Conservation (phyloP, 2,329 filamentous ascomycete species). For the Emergomyces orientalis region DNA sequence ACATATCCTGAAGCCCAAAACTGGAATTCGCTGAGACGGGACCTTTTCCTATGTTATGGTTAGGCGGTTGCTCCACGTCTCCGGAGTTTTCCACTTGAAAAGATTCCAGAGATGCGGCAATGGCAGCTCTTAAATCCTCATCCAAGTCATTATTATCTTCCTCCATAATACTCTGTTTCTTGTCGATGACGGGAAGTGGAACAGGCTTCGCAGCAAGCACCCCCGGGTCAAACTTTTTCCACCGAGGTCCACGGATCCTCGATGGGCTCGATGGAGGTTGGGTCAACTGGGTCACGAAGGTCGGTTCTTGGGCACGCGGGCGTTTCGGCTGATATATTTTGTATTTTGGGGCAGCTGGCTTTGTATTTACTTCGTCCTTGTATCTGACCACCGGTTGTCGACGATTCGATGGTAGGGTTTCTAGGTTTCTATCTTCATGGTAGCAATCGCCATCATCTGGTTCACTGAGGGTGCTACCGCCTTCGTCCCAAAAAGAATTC, state of each 20-base stretch:
- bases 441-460: not conserved
- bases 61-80: not conserved
- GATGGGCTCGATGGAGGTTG: constrained; percentile 43
- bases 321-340: constrained; percentile 36
- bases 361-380: constrained; percentile 17
- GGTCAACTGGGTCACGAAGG: constrained; percentile 42
- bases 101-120: constrained; percentile 32
- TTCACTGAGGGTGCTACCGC: not conserved
- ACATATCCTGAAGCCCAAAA: constrained; percentile 6
- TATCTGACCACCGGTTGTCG: constrained; percentile 11
- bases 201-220: constrained; percentile 10
- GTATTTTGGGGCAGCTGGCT: constrained; percentile 25
- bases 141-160: constrained; percentile 16
- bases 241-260: constrained; percentile 43
- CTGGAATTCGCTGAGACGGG: not conserved
- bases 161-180: not conserved
- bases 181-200: constrained; percentile 5
- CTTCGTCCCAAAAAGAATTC: not conserved
- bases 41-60: not conserved
- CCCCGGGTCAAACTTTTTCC: constrained; percentile 35
- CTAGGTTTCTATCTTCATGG: constrained; percentile 16
- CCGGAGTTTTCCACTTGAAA: constrained; percentile 24
- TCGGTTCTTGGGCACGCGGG: constrained; percentile 32
- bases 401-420: constrained; percentile 10
- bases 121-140: constrained; percentile 29